Conservation (phyloP, 345 rosid genomes). For the Murraya koenigii region DNA sequence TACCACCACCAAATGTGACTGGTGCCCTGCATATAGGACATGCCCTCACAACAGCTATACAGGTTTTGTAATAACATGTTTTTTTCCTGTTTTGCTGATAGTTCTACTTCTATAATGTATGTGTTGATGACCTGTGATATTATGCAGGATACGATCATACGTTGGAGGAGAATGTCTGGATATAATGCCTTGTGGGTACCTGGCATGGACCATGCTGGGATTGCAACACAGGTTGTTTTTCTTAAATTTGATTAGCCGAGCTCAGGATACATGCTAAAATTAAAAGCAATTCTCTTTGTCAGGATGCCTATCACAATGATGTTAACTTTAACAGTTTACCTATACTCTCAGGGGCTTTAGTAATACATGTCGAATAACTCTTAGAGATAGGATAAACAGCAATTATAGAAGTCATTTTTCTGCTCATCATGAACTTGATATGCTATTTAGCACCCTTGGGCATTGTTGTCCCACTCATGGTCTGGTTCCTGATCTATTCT, state of each 20-base stretch:
- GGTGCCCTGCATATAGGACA: conserved; percentile 97
- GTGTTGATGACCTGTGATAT: not conserved
- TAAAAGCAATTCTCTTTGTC: not conserved
- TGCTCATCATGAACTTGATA: not conserved
- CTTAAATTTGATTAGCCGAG: not conserved
- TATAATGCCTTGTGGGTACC: conserved; percentile 95
- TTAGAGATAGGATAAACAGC: not conserved
- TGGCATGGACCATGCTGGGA: conserved; percentile 96
- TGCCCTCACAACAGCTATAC: conserved; percentile 82
- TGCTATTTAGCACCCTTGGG: not conserved
- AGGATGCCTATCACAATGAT: not conserved
- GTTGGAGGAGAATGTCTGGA: conserved; percentile 97
- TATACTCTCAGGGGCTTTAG: not conserved
- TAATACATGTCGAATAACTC: not conserved
- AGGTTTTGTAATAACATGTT: conserved; percentile 45
- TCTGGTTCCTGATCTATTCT: not conserved
- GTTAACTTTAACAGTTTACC: not conserved
- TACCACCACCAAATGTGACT: conserved; percentile 99
- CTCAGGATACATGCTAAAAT: not conserved
- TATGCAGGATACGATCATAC: conserved; percentile 81
- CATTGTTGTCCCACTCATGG: not conserved
- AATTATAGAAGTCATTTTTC: not conserved
- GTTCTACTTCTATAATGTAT: not conserved
- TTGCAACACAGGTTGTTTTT: conserved; percentile 84
- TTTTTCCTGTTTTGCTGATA: not conserved